phyloP scores from a whole-genome alignment of 2,329 filamentous ascomycete species.

The Lasiodiplodia hormozganensis region DNA sequence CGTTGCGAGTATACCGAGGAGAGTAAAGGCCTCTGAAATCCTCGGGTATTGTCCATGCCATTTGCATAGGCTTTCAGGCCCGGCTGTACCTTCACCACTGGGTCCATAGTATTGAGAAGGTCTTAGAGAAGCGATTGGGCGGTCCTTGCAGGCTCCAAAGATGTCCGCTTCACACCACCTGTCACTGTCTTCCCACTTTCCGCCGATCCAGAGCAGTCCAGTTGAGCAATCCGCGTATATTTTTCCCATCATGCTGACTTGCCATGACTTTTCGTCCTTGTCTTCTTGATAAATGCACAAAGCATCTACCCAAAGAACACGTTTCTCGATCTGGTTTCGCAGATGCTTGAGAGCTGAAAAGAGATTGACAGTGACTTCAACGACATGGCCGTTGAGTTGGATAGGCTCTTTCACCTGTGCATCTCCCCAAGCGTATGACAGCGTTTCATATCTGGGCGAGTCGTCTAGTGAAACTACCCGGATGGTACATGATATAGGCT shows the following conservation, averaged over 20 bases:
- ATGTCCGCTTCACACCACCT: neutral
- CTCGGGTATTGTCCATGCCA: neutral
- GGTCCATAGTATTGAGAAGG: too few relatives aligned
- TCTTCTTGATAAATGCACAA: constrained; percentile 7
- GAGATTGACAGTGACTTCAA: neutral
- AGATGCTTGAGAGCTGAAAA: neutral
- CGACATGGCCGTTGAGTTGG: neutral
- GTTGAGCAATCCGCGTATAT: neutral
- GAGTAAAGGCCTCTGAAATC: neutral
- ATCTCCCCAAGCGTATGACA: constrained; percentile 31
- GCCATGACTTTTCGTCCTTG: neutral
- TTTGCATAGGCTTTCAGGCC: neutral
- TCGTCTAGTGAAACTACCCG: constrained; percentile 22
- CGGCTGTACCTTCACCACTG: neutral
- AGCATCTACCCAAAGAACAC: neutral
- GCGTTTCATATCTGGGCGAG: constrained; percentile 16
- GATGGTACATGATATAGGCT: neutral
- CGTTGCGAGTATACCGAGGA: neutral
- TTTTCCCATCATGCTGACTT: constrained; percentile 10
- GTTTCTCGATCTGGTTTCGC: neutral
- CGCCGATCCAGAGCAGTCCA: neutral
- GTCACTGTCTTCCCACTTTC: neutral
- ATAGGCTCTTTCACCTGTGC: neutral
- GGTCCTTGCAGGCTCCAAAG: neutral
- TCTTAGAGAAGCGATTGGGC: too few relatives aligned